Conservation (phyloP, 306 rosid species). For the Pueraria montana region DNA sequence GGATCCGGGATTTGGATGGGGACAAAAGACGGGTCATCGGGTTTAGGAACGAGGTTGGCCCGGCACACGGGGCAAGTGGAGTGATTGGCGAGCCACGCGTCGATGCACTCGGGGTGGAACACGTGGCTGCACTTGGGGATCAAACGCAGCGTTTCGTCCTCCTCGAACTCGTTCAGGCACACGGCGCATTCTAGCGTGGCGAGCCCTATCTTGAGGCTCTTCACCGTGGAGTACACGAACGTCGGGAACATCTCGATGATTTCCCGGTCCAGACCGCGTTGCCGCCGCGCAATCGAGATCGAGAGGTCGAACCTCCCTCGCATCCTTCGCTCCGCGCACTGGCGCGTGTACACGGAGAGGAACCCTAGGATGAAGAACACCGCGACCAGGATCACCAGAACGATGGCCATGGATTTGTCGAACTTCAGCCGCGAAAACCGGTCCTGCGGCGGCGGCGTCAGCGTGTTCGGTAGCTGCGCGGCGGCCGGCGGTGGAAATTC, state of each 20-base stretch:
- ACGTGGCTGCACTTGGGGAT: constrained; percentile 89
- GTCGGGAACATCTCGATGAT: constrained; percentile 78
- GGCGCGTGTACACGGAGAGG: constrained; percentile 89
- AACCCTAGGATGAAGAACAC: constrained; percentile 76
- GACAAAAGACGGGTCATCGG: constrained; percentile 51
- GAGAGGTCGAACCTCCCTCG: constrained; percentile 46
- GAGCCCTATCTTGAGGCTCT: constrained; percentile 68
- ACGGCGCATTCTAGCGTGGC: constrained; percentile 91
- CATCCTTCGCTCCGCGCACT: constrained; percentile 63
- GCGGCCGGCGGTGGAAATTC: constrained; percentile 38
- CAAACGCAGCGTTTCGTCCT: constrained; percentile 87
- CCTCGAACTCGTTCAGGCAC: constrained; percentile 83
- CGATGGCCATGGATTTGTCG: constrained; percentile 68
- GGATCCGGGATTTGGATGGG: constrained; percentile 24
- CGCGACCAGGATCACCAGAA: constrained; percentile 59
- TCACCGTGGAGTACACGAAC: constrained; percentile 80
- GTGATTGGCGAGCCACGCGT: constrained; percentile 78
- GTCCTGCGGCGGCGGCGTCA: constrained; percentile 5
- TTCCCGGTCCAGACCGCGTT: constrained; percentile 68
- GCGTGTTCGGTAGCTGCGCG: constrained; percentile 46
- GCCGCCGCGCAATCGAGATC: constrained; percentile 43
- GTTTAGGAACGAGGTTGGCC: constrained; percentile 62
- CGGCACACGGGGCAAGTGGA: constrained; percentile 95
- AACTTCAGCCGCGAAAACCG: constrained; percentile 32
- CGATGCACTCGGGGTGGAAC: constrained; percentile 82